These are phyloP conservation scores for Basipetospora chlamydospora DNA, from an alignment of 2,329 filamentous ascomycete species.

Conservation along the genomic window DNA sequence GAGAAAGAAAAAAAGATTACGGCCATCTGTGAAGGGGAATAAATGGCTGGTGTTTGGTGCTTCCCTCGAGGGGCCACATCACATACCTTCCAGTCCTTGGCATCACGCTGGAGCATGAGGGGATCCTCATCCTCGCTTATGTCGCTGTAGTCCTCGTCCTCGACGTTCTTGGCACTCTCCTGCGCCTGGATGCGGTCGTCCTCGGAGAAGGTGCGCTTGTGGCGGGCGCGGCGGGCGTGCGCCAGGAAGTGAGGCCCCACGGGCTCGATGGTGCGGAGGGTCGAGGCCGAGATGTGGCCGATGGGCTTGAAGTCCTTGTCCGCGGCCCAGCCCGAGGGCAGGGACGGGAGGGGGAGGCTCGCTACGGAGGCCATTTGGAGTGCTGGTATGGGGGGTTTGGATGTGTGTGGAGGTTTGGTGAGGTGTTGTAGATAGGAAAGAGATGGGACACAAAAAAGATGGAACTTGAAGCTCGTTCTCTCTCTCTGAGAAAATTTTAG, in stretches of 20 bases:
- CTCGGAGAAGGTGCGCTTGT: conserved; percentile 96
- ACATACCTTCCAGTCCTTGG: conserved; percentile 97
- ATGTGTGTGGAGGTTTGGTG: no score
- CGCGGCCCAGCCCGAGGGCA: conserved; percentile 68
- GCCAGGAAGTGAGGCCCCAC: conserved; percentile 96
- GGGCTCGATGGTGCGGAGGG: conserved; percentile 82
- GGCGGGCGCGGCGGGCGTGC: conserved; percentile 85
- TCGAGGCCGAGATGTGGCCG: conserved; percentile 60
- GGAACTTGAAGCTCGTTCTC: conserved; percentile 8
- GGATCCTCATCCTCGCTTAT: conserved; percentile 91
- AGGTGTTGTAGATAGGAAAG: no score
- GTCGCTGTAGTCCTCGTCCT: conserved; percentile 78
- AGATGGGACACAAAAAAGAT: no score
- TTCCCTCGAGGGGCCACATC: not conserved
- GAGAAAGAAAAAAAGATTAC: not conserved
- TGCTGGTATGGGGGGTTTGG: conserved; percentile 5
- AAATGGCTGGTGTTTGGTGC: not conserved
- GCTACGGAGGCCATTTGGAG: conserved; percentile 50
- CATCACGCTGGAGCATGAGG: conserved; percentile 79
- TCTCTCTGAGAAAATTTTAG: conserved; percentile 9
- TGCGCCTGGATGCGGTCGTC: conserved; percentile 96
- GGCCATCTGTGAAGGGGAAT: not conserved
- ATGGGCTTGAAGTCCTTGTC: conserved; percentile 88
- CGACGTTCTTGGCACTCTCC: conserved; percentile 87
- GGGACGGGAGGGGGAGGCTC: conserved; percentile 53